Conservation (phyloP, 805 yeast species). For the Hanseniaspora guilliermondii region DNA sequence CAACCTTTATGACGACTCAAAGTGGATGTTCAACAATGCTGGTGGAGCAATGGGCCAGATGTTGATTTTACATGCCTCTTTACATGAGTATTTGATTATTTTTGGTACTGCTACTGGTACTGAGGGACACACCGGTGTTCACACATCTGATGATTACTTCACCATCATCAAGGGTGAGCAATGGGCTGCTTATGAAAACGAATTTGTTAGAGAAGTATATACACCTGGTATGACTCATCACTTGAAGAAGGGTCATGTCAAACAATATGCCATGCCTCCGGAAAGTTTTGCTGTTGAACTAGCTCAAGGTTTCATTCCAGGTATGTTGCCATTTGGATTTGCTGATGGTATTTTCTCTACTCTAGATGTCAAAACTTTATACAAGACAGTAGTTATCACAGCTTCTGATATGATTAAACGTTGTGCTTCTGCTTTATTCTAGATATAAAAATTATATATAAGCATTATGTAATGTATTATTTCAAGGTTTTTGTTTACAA, state of each 20-base stretch:
- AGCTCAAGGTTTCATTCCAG: conserved; percentile 98
- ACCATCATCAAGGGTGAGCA: conserved; percentile 76
- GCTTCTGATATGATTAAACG: conserved; percentile 67
- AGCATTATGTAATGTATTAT: too few relatives aligned
- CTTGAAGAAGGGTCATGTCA: conserved; percentile 55
- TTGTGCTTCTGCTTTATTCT: conserved; percentile 24
- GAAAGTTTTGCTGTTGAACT: conserved; percentile 83
- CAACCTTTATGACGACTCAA: conserved; percentile 59
- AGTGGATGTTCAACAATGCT: conserved; percentile 95
- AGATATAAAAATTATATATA: background rate
- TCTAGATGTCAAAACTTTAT: conserved; percentile 58
- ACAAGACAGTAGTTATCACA: conserved; percentile 59
- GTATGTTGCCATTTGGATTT: conserved; percentile 94
- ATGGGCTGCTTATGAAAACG: conserved; percentile 54
- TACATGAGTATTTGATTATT: conserved; percentile 81
- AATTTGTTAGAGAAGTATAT: conserved; percentile 56
- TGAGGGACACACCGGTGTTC: conserved; percentile 92
- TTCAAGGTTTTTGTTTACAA: too few relatives aligned
- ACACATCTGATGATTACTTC: conserved; percentile 95
- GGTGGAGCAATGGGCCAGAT: conserved; percentile 98
- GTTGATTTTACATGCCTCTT: conserved; percentile 89
- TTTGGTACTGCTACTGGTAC: conserved; percentile 92
- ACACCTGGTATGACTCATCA: conserved; percentile 81
- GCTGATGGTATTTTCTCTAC: conserved; percentile 70
- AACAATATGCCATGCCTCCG: conserved; percentile 76